Base-by-base conservation (phyloP, 805 yeast genomes). In the Hanseniaspora thailandica region DNA sequence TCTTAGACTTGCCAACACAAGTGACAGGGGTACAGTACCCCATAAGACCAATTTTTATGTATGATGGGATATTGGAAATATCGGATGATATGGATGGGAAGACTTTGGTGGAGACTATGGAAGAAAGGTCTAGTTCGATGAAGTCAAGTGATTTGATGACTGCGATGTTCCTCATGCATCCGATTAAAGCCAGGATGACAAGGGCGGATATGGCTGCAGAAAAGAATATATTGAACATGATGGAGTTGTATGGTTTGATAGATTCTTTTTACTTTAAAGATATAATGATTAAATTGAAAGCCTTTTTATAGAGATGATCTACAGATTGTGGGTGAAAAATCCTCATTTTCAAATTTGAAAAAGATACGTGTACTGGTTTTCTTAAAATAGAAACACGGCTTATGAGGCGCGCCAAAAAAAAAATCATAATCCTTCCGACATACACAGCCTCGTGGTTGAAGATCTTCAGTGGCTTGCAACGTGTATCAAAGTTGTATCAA, bases 21-120 rank as follows among this genome's bases (percentile, higher is more conserved):
- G 13, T 10, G 6, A 9, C 46, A n/a, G 44, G 46, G 1, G 45
- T 48, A 20, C 52, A 48, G 40, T 40, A 48, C n/a, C 52, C 52
- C 35, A 40, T 22, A 4, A 48, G 17, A 3, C 52, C 52, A 9
- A 48, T 23, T 23, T 22, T 39, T 15, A 48, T 33, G 35, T 40
- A 48, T n/a, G 30, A 34, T 3, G 52, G 52, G 3, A 47, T 38
- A 10, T 8, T 10, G 5, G 22, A 20, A 2, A 33, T 7, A n/a
- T 40, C 20, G 1, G 39, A 26, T 5, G 22, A 5, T 10, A 49
- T 31, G 5, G 25, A 19, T 1, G 53, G 47, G 20, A 49, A 33
- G 7, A 41, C 47, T 0, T 9, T 8, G 3, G 15, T 1, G 10
- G 22, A 26, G 25, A 15, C 5, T 0, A 41, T 40, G 10, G 45